Percentiles rank a stretch among this genome's conserved stretches.
Conservation (phyloP, 352 stramenopile species). For the Globisporangium megalacanthum region DNA sequence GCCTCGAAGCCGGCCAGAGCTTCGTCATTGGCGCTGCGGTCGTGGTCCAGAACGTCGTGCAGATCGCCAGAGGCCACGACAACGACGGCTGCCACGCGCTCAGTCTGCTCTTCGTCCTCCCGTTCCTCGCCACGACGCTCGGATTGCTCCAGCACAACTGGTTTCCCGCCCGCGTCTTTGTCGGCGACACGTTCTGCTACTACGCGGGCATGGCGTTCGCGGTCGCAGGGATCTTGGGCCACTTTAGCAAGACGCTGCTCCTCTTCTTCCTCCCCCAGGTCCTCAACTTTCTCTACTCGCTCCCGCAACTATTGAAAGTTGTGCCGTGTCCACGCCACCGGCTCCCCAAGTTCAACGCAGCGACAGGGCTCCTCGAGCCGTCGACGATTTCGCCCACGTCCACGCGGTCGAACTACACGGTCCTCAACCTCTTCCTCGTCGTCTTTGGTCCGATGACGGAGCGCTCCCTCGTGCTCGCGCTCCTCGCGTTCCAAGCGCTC, state of each 20-base stretch:
- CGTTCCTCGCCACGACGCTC: conserved; percentile 91
- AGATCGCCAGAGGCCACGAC: conserved; percentile 86
- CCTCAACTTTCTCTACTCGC: conserved; percentile 98
- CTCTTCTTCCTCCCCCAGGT: conserved; percentile 98
- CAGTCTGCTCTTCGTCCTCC: conserved; percentile 96
- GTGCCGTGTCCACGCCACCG: conserved; percentile 97
- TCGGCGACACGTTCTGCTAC: conserved; percentile 99
- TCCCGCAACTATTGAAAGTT: conserved; percentile 97
- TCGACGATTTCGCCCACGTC: conserved; percentile 89
- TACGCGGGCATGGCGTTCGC: conserved; percentile 99
- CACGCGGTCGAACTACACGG: conserved; percentile 81
- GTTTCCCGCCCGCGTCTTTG: conserved; percentile 97
- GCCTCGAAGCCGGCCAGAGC: conserved; percentile 95
- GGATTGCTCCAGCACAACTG: conserved; percentile 96
- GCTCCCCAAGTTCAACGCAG: conserved; percentile 92
- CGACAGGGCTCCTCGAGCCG: conserved; percentile 89
- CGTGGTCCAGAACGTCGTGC: conserved; percentile 93
- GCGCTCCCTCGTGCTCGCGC: conserved; percentile 51
- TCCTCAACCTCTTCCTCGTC: conserved; percentile 86
- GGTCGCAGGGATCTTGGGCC: conserved; percentile 92
- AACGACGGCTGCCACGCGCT: conserved; percentile 92
- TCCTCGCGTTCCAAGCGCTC: conserved; percentile 73
- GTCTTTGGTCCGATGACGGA: conserved; percentile 82
- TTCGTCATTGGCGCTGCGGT: conserved; percentile 92
- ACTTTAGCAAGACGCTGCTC: conserved; percentile 98